Conservation (phyloP, 306 rosid species). For the Acacia acuminata region DNA sequence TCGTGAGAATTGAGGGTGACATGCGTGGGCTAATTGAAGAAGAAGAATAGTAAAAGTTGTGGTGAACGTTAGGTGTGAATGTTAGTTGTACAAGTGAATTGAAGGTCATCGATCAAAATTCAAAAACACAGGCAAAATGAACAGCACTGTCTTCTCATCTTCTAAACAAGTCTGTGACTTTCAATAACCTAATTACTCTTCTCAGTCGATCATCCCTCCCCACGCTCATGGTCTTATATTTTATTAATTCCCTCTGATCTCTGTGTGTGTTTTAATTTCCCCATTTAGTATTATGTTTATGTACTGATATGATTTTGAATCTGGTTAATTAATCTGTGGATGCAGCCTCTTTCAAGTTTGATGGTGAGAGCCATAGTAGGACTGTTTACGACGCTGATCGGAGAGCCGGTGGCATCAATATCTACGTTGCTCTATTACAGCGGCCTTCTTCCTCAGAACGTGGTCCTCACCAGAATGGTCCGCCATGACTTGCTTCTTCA, state of each 20-base stretch:
- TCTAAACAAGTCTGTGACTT: background rate
- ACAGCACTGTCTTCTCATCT: background rate
- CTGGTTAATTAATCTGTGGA: background rate
- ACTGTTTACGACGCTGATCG: slow-evolving; percentile 48
- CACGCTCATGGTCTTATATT: too few relatives aligned
- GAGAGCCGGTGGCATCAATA: slow-evolving; percentile 53
- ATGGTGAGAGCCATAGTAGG: slow-evolving; percentile 64
- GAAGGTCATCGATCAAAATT: background rate
- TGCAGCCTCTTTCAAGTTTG: slow-evolving; percentile 26
- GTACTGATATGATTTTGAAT: background rate
- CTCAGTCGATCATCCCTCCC: too few relatives aligned
- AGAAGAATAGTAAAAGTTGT: background rate
- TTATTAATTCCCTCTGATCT: too few relatives aligned
- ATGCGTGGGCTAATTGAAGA: background rate
- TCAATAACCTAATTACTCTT: too few relatives aligned
- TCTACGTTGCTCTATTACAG: slow-evolving; percentile 65
- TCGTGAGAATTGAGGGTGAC: background rate
- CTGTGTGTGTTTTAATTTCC: too few relatives aligned
- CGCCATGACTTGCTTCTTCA: slow-evolving; percentile 54
- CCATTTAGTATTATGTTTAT: too few relatives aligned
- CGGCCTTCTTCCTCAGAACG: slow-evolving; percentile 57
- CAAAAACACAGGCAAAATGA: background rate
- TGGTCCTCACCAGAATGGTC: slow-evolving; percentile 31
- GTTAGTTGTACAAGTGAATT: background rate
- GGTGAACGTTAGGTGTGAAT: background rate